These are phyloP conservation scores for Macrophomina tecta DNA, from an alignment of 2,329 filamentous ascomycete species.

Conservation along the genomic window DNA sequence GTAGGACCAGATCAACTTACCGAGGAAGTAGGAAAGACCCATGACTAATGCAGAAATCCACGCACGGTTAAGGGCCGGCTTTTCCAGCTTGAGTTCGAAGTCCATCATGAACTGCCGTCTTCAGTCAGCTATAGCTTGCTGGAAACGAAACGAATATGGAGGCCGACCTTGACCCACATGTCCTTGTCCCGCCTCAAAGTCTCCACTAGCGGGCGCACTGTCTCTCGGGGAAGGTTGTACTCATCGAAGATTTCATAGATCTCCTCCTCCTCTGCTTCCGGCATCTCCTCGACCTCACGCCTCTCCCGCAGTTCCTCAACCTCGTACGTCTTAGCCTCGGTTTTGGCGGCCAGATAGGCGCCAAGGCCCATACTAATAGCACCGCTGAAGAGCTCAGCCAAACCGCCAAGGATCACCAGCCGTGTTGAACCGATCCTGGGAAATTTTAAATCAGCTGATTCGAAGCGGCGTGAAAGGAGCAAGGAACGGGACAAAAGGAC, in stretches of 20 bases:
- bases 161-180: conserved; percentile 52
- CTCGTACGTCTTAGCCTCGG: conserved; percentile 59
- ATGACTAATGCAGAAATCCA: conserved; percentile 54
- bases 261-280: conserved; percentile 53
- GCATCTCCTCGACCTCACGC: conserved; percentile 51
- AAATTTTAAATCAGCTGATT: neutral
- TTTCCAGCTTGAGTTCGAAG: conserved; percentile 60
- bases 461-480: neutral
- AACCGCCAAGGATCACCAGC: conserved; percentile 62
- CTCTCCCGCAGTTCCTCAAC: conserved; percentile 56
- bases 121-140: neutral
- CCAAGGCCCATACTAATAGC: conserved; percentile 80
- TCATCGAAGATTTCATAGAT: conserved; percentile 55
- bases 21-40: conserved; percentile 45
- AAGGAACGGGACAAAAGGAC: neutral
- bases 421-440: conserved; percentile 34
- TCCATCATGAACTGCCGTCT: conserved; percentile 62
- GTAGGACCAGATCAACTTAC: neutral
- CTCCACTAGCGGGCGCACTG: conserved; percentile 55
- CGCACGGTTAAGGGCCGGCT: conserved; percentile 51
- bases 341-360: conserved; percentile 71
- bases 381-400: conserved; percentile 77
- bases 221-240: conserved; percentile 55
- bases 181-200: conserved; percentile 57
- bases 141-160: neutral